A percentile compares a stretch with the other conserved stretches of the same genome.
phyloP scores from a whole-genome alignment of 129 eudicot genomes.

The Deinandra increscens region DNA sequence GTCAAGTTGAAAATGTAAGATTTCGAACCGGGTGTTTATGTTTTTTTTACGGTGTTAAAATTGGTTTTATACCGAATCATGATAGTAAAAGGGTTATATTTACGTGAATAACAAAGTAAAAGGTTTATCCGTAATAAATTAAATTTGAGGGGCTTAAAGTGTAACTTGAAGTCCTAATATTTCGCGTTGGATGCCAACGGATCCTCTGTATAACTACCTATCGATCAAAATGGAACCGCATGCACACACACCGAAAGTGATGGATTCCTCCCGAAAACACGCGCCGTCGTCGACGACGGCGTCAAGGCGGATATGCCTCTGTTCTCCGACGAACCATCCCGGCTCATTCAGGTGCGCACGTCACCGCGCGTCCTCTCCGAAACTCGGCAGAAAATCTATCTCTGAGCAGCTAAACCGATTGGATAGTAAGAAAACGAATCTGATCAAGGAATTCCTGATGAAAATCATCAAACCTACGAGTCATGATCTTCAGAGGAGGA shows the following conservation, averaged over 20 bases:
- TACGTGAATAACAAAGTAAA: not conserved
- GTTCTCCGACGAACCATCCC: constrained; percentile 66
- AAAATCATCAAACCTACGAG: constrained; percentile 52
- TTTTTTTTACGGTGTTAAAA: no score
- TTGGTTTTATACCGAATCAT: no score
- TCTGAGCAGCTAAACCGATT: constrained; percentile 21
- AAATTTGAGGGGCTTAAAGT: not conserved
- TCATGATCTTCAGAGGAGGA: constrained; percentile 43
- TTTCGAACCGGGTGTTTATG: no score
- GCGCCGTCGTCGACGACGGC: constrained; percentile 21
- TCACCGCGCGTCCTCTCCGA: constrained; percentile 32
- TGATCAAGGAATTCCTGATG: constrained; percentile 44
- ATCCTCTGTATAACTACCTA: constrained; percentile 17
- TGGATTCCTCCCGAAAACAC: constrained; percentile 29
- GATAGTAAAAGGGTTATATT: no score
- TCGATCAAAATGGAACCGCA: constrained; percentile 31
- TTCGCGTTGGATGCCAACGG: constrained; percentile 24
- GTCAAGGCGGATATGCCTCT: constrained; percentile 44
- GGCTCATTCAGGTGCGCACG: constrained; percentile 70
- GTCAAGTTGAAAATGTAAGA: no score
- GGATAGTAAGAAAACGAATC: constrained; percentile 33
- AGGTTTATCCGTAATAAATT: not conserved
- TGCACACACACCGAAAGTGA: constrained; percentile 26
- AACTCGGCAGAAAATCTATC: constrained; percentile 17
- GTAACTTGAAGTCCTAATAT: constrained; percentile 19